These are phyloP conservation scores for Trichoderma lentiforme DNA, from an alignment of 2,329 filamentous ascomycete species.

Conservation along the genomic window DNA sequence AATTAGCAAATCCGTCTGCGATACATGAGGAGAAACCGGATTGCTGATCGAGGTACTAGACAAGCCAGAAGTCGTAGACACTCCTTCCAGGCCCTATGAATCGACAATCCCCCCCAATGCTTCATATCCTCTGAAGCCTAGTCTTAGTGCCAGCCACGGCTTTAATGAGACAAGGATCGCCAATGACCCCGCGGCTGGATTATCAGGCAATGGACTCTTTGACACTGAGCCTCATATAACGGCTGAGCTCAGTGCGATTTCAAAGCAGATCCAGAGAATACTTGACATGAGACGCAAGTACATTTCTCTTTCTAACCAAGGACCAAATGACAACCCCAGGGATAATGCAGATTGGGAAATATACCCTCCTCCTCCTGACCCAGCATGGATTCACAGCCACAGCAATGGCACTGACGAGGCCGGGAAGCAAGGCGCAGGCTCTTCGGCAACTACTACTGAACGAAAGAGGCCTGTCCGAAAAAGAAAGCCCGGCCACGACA, in stretches of 20 bases:
- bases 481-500: conserved; percentile 53
- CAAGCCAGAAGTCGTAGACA: conserved; percentile 16
- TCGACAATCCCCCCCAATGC: neutral
- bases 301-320: conserved; percentile 78
- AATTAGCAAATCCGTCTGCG: conserved; percentile 21
- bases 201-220: conserved; percentile 63
- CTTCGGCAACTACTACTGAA: conserved; percentile 26
- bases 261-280: conserved; percentile 86
- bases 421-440: neutral
- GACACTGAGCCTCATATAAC: conserved; percentile 77
- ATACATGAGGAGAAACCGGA: neutral
- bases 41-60: conserved; percentile 18
- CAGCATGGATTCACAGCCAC: conserved; percentile 63
- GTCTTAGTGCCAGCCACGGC: conserved; percentile 40
- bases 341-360: conserved; percentile 1
- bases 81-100: neutral
- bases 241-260: conserved; percentile 79
- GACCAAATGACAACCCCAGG: conserved; percentile 29
- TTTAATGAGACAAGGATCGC: conserved; percentile 31
- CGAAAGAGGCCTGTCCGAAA: conserved; percentile 52
- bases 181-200: conserved; percentile 48
- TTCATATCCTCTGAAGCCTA: neutral
- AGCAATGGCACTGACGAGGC: conserved; percentile 16
- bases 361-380: conserved; percentile 64
- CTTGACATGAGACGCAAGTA: conserved; percentile 86